phyloP scores from a whole-genome alignment of 2,329 filamentous ascomycete genomes.

The Apiospora malaysiana region DNA sequence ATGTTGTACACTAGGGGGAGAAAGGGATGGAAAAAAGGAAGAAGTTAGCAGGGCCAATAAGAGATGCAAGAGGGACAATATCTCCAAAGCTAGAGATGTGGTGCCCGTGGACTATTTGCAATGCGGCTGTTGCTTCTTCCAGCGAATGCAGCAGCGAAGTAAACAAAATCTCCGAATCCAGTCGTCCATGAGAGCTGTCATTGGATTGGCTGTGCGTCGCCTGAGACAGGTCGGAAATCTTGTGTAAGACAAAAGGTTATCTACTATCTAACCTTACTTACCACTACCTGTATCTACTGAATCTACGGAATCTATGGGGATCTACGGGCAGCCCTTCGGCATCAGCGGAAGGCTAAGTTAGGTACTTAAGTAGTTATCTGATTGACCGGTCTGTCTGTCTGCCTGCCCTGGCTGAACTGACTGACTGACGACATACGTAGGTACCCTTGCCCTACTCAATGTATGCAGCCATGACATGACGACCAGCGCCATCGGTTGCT shows the following conservation, averaged over 20 bases:
- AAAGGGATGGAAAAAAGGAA: no score
- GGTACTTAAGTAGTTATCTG: background rate
- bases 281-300: no score
- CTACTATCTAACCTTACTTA: background rate
- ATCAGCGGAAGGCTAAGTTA: background rate
- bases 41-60: background rate
- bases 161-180: constrained; percentile 16
- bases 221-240: background rate
- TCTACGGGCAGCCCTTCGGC: background rate
- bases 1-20: background rate
- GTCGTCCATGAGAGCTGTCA: background rate
- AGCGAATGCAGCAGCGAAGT: background rate
- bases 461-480: background rate
- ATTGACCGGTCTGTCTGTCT: background rate
- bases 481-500: constrained; percentile 9
- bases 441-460: background rate
- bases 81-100: background rate
- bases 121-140: constrained; percentile 1
- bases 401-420: background rate
- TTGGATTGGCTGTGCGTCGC: constrained; percentile 13
- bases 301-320: no score
- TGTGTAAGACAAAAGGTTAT: constrained; percentile 2
- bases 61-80: background rate
- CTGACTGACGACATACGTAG: background rate
- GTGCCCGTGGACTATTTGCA: constrained; percentile 4